Evolutionary conservation across 2,329 filamentous ascomycete species (phyloP), one percentile per base, ranked within the genome.

Genomic region (Podosphaera aphanis): DNA sequence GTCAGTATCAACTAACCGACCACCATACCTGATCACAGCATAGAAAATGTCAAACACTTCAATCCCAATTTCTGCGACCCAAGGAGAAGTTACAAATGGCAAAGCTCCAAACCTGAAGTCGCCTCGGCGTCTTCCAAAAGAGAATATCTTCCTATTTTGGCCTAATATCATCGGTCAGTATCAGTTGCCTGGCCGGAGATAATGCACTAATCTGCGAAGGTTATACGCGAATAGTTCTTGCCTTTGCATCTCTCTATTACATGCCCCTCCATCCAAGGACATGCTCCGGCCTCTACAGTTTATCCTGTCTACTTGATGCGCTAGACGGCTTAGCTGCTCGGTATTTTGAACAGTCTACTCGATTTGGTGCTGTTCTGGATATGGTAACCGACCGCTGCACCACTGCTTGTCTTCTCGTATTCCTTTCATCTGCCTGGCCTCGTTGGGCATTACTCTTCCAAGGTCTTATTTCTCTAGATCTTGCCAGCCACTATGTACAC

Each of bases 361-460:
- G 82, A 52, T 98, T 98, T 61, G 90, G 90, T 51, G 90, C 88
- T 27, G 88, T 98, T 29, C 71, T 98, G 51, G 90, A 98, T 66
- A 98, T 98, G 90, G 88, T 98, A 50, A 98, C 90, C 16, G 90
- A 98, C 64, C 80, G 90, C 49, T 95, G 90, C 69, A 95, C 88
- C 25, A 98, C 90, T 2, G 78, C 88, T 2, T 98, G 90, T 63
- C 66, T 98, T 55, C 74, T 98, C 43, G 86, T 95, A 44, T 98
- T 95, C 67, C 66, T 98, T 50, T 84, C 83, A 36, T 92, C 84
- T 13, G 90, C 90, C 18, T 98, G 93, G 65, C 90, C 90, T 3
- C 75, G 86, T 47, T 95, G 84, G 79, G 78, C 83, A 52, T 85
- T 95, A 54, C 59, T 95, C 48, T 98, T 98, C 71, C 90, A 98